A percentile compares a stretch with the other conserved stretches of the same genome.
phyloP scores from a whole-genome alignment of 495 filamentous ascomycete genomes.

The Penicillium salamii region DNA sequence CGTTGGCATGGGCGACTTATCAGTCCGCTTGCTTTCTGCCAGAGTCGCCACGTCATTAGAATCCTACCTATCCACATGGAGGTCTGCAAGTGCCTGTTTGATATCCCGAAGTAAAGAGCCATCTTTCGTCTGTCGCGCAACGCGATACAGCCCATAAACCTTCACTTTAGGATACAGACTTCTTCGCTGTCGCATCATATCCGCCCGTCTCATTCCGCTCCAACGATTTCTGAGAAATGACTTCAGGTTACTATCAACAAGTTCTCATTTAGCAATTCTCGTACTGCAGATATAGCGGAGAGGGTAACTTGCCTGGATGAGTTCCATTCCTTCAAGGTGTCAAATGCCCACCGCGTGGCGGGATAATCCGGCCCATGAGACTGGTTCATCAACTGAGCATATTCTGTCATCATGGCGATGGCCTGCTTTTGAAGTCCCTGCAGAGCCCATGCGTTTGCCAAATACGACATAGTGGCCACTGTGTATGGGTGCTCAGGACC shows the following conservation, averaged over 20 bases:
- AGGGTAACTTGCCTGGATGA: not conserved
- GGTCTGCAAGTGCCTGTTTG: not conserved
- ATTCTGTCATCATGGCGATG: not conserved
- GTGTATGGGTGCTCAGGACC: slow-evolving; percentile 5
- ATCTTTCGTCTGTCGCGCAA: not conserved
- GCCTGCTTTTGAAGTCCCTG: not conserved
- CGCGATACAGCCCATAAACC: not conserved
- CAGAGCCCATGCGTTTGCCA: not conserved
- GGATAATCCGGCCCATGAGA: not conserved
- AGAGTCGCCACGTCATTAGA: not conserved
- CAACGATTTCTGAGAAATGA: not conserved
- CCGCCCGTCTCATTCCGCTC: not conserved
- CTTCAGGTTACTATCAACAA: too few species aligned
- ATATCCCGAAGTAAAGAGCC: not conserved
- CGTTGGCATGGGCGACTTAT: not conserved
- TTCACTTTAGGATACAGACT: not conserved
- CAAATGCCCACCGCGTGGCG: not conserved
- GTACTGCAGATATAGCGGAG: not conserved
- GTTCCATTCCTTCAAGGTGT: not conserved
- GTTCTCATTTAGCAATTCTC: not conserved
- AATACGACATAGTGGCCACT: not conserved
- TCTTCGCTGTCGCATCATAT: not conserved
- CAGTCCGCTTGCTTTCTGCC: not conserved
- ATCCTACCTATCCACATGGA: not conserved
- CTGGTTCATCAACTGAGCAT: not conserved